A percentile compares a stretch with the other conserved stretches of the same genome.
These are phyloP conservation scores for Groenewaldozyma salmanticensis DNA, from an alignment of 805 yeast species.

Conservation along the genomic window DNA sequence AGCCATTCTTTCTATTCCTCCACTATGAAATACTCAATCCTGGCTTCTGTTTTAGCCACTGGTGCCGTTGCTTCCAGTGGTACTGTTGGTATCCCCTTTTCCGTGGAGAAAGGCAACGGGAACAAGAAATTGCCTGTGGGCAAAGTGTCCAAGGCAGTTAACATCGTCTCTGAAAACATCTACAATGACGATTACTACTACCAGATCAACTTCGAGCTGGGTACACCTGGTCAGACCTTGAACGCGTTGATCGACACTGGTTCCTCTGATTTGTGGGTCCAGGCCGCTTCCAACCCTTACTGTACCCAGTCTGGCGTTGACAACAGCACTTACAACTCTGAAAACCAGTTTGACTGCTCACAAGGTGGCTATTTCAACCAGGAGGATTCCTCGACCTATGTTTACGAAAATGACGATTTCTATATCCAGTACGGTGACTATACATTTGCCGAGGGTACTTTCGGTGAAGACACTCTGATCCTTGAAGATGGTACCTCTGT, in stretches of 20 bases:
- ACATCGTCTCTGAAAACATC: too few relatives aligned
- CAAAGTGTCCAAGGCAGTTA: too few relatives aligned
- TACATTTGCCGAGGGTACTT: conserved; percentile 43
- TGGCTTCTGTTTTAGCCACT: too few relatives aligned
- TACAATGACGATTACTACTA: conserved; percentile 3
- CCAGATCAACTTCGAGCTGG: conserved; percentile 30
- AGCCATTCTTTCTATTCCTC: too few relatives aligned
- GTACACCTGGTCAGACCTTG: conserved; percentile 47
- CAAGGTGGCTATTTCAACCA: conserved; percentile 24
- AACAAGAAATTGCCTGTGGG: too few relatives aligned
- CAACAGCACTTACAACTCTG: conserved; percentile 3
- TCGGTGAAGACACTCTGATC: conserved; percentile 52
- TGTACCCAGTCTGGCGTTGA: conserved; percentile 7
- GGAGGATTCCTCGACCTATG: conserved; percentile 21
- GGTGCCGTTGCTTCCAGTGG: too few relatives aligned
- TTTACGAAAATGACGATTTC: conserved; percentile 14
- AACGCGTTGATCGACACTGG: conserved; percentile 58
- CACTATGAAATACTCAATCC: too few relatives aligned
- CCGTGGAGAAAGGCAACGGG: too few relatives aligned
- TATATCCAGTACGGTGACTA: conserved; percentile 32
- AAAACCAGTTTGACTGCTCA: conserved; percentile 3
- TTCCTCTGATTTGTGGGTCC: conserved; percentile 59
- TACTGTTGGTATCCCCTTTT: too few relatives aligned
- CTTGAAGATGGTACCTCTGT: conserved; percentile 44
- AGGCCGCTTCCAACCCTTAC: conserved; percentile 8